Evolutionary conservation across 805 yeast genomes (phyloP).

Genomic region (Starmerella apicola): DNA sequence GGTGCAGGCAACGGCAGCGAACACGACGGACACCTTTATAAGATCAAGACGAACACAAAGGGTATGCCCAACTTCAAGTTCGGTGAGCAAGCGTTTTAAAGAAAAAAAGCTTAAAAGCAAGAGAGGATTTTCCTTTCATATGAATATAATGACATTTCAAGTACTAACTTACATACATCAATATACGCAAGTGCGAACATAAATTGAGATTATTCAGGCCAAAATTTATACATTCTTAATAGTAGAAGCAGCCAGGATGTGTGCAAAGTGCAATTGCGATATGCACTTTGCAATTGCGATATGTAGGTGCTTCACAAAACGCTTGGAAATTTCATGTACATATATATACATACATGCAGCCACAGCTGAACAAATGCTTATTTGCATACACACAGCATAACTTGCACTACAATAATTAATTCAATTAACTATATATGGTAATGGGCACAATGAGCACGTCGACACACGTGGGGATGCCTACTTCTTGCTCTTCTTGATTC

Average conservation of each 20-base stretch:
- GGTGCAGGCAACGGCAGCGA: constrained; percentile 22
- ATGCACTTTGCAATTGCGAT: too few relatives aligned
- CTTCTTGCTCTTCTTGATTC: constrained; percentile 65
- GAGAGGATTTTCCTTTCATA: not conserved
- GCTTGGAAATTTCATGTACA: not conserved
- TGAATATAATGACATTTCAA: not conserved
- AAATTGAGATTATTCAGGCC: too few relatives aligned
- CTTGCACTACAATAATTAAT: too few relatives aligned
- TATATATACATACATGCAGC: not conserved
- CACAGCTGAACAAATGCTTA: not conserved
- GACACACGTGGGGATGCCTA: constrained; percentile 5
- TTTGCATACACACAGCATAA: not conserved
- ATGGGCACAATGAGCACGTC: too few relatives aligned
- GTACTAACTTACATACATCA: too few relatives aligned
- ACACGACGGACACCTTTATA: constrained; percentile 28
- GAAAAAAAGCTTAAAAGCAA: too few relatives aligned
- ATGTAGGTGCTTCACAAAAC: not conserved
- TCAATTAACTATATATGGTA: too few relatives aligned
- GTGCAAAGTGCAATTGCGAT: too few relatives aligned
- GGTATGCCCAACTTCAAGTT: constrained; percentile 26
- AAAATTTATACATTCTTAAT: too few relatives aligned
- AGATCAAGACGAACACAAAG: constrained; percentile 20
- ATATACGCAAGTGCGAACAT: too few relatives aligned
- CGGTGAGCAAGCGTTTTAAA: constrained; percentile 20
- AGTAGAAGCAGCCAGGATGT: too few relatives aligned